Evolutionary conservation across 1,284 basidiomycete species (phyloP).

Genomic region (Rhodotorula sp.): DNA sequence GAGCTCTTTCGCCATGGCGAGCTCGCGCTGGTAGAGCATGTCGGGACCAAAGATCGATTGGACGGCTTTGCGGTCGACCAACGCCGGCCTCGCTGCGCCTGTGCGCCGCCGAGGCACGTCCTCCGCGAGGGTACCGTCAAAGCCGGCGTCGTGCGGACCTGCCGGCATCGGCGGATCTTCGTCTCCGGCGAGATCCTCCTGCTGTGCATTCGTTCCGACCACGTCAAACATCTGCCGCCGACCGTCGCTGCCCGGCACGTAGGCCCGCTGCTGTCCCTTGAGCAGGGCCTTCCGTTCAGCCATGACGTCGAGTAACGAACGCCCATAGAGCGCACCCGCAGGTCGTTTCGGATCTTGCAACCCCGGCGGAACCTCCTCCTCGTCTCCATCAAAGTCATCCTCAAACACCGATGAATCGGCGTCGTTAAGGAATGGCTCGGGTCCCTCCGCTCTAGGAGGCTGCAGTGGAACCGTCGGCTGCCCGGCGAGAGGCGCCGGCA

Average conservation of each 20-base stretch:
- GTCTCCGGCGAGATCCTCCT: constrained; percentile 5
- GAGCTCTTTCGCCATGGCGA: constrained; percentile 10
- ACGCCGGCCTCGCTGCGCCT: neutral
- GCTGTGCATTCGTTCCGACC: neutral
- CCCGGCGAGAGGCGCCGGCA: constrained; percentile 36
- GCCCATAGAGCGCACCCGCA: constrained; percentile 38
- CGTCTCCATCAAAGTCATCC: constrained; percentile 7
- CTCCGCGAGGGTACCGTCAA: constrained; percentile 17
- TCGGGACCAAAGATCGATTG: constrained; percentile 38
- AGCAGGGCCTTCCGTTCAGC: constrained; percentile 24
- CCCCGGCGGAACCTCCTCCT: constrained; percentile 4
- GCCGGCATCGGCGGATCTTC: neutral
- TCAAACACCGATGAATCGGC: neutral
- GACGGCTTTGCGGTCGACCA: neutral
- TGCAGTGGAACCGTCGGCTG: constrained; percentile 6
- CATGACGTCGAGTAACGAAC: constrained; percentile 38
- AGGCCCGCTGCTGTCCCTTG: constrained; percentile 23
- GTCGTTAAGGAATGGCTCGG: neutral
- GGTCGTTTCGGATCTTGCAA: constrained; percentile 15
- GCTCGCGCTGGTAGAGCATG: constrained; percentile 36
- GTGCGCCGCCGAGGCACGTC: constrained; percentile 11
- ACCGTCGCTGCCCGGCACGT: constrained; percentile 33
- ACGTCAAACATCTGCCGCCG: constrained; percentile 34
- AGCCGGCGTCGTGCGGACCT: neutral
- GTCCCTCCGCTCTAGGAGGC: neutral